Evolutionary conservation across 2,329 filamentous ascomycete species (phyloP).

Genomic region (Fusarium chuoi): DNA sequence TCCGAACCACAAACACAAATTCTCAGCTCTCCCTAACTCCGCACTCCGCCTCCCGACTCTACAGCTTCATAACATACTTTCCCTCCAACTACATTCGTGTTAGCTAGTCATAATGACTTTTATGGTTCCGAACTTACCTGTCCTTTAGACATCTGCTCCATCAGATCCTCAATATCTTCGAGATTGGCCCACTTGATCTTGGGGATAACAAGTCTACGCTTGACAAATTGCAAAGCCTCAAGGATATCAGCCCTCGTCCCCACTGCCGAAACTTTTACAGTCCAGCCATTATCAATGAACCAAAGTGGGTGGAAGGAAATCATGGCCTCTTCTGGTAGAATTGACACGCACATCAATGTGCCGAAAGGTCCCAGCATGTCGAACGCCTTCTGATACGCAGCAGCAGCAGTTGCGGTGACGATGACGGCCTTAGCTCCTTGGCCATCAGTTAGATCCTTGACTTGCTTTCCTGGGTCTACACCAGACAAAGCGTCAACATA

Average conservation of each 20-base stretch:
- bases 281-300: conserved; percentile 50
- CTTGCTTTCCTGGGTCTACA: conserved; percentile 8
- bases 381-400: conserved; percentile 50
- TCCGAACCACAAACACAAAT: not conserved
- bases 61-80: conserved; percentile 34
- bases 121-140: not conserved
- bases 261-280: conserved; percentile 49
- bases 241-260: conserved; percentile 52
- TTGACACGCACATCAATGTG: conserved; percentile 53
- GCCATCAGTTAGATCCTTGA: conserved; percentile 25
- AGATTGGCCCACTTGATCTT: conserved; percentile 22
- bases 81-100: conserved; percentile 1
- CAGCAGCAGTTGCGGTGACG: conserved; percentile 44
- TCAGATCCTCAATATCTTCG: conserved; percentile 26
- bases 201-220: conserved; percentile 22
- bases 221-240: conserved; percentile 55
- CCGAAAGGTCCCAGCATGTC: conserved; percentile 47
- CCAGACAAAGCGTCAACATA: conserved; percentile 49
- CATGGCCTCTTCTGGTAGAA: conserved; percentile 43
- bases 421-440: conserved; percentile 44
- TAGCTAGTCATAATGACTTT: not conserved
- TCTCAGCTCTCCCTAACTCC: not conserved
- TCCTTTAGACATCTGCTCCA: conserved; percentile 29
- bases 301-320: conserved; percentile 49
- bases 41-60: fast-evolving